Percentiles rank a stretch among this genome's conserved stretches.
These are phyloP conservation scores for Gossypium rotundifolium DNA, from an alignment of 345 rosid genomes.

Conservation along the genomic window DNA sequence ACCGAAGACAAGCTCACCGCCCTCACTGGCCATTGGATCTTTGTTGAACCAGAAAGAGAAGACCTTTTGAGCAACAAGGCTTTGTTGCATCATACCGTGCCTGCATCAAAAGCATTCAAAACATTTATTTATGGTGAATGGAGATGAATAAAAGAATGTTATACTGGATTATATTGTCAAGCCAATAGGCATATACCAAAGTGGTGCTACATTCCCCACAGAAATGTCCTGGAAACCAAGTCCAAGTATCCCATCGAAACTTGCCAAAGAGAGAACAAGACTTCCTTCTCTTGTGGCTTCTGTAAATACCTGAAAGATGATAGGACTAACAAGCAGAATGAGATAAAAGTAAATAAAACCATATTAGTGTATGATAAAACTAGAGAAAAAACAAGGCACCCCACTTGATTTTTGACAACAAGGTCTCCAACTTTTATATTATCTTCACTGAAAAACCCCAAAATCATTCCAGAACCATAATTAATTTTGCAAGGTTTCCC, in stretches of 20 bases:
- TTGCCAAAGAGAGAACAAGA: slow-evolving; percentile 43
- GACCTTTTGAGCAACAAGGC: slow-evolving; percentile 40
- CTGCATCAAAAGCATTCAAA: slow-evolving; percentile 22
- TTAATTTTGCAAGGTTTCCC: slow-evolving; percentile 53
- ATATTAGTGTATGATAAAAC: neutral
- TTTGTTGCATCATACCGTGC: slow-evolving; percentile 63
- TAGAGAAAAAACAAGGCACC: slow-evolving; percentile 5
- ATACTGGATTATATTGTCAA: neutral
- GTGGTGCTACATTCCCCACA: slow-evolving; percentile 54
- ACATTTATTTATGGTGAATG: neutral
- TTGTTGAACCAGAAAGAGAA: slow-evolving; percentile 84
- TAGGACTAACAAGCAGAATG: neutral
- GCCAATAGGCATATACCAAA: slow-evolving; percentile 37
- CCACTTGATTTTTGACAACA: slow-evolving; percentile 59
- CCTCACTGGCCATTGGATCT: slow-evolving; percentile 35
- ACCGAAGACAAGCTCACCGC: slow-evolving; percentile 82
- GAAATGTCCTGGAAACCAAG: slow-evolving; percentile 72
- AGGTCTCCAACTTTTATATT: slow-evolving; percentile 58
- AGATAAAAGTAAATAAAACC: neutral
- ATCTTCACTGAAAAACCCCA: slow-evolving; percentile 75
- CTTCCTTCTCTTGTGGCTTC: slow-evolving; percentile 66
- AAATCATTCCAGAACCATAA: slow-evolving; percentile 66
- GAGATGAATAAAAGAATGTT: neutral
- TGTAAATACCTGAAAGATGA: slow-evolving; percentile 43
- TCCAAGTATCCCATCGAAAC: slow-evolving; percentile 76